Evolutionary conservation across 257 asterid genomes (phyloP), one percentile per base, ranked within the genome.

Genomic region (Solanum medicagineum): DNA sequence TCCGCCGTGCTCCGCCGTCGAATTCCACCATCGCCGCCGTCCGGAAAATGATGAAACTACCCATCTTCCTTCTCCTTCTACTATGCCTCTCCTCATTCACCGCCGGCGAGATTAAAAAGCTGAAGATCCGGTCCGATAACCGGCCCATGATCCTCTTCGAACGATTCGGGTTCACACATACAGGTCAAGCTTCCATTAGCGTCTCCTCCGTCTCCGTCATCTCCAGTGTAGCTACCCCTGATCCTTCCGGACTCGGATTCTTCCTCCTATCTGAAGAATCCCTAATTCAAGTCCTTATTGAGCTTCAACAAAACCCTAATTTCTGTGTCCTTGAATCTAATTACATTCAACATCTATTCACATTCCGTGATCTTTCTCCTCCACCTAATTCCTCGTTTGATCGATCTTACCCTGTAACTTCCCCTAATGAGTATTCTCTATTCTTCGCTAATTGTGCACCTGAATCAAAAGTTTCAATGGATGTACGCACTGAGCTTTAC

Each of bases 391-490:
- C 98, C 9, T 92, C 94, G 1, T 94, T 91, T 62, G 89, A 87
- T 84, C 89, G 45, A 68, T 86, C 97, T 1, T 94, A 92, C 65
- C 98, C 98, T 70, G 90, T 97, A 85, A 90, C 94, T 40, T 83
- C 92, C 14, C 98, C 99, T 2, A 93, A 94, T 71, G 99, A 97
- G 73, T 94, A 97, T 62, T 94, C 98, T 10, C 92, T 97, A 4
- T 95, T 97, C 83, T 97, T 95, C 88, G 98, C 99, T 24, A 97
- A 95, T 63, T 97, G 99, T 68, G 98, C 94, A 1, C 97, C 97
- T 1, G 97, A 97, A 87, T 92, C 98, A 1, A 84, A 90, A n/a
- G 98, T 97, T 56, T 86, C 98, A 79, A 95, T 97, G 99, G 86
- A 89, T 14, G 99, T 97, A 6, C 90, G 89, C 15, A 97, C 98